These are phyloP conservation scores for Houttuynia cordata DNA, from an alignment of 164 flowering plant genomes.

Conservation along the genomic window DNA sequence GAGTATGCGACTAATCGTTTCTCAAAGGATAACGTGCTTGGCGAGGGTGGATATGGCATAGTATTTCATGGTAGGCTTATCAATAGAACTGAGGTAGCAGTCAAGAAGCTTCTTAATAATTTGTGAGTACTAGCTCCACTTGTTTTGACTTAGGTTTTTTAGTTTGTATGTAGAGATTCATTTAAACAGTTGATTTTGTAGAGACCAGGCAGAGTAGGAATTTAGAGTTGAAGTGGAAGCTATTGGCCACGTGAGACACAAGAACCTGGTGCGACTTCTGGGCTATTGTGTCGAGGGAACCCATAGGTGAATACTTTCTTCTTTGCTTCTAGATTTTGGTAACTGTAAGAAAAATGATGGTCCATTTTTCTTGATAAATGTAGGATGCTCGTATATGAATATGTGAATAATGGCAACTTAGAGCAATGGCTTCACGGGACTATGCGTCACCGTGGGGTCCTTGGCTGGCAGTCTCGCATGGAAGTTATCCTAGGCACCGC, in stretches of 20 bases:
- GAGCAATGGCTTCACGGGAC: conserved; percentile 37
- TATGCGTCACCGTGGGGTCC: conserved; percentile 17
- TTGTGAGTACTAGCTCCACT: conserved; percentile 34
- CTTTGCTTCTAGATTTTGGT: background rate
- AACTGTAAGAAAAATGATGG: background rate
- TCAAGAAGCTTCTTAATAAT: conserved; percentile 80
- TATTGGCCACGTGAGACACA: conserved; percentile 16
- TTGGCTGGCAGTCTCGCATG: conserved; percentile 34
- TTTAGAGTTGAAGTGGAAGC: conserved; percentile 19
- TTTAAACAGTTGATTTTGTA: background rate
- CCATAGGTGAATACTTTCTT: conserved; percentile 7
- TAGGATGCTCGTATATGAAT: conserved; percentile 15
- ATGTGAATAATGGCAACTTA: conserved; percentile 15
- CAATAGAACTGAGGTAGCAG: conserved; percentile 84
- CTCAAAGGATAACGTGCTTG: conserved; percentile 47
- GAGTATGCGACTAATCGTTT: conserved; percentile 59
- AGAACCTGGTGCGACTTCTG: conserved; percentile 14
- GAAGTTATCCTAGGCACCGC: conserved; percentile 27
- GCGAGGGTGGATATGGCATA: conserved; percentile 94
- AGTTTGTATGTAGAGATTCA: background rate
- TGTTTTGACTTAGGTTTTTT: background rate
- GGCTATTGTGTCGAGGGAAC: conserved; percentile 16
- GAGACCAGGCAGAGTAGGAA: conserved; percentile 17
- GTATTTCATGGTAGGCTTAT: conserved; percentile 64
- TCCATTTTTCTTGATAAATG: background rate